phyloP scores from a whole-genome alignment of 192 early-diverging fungal genomes.

The Piromyces sp. region DNA sequence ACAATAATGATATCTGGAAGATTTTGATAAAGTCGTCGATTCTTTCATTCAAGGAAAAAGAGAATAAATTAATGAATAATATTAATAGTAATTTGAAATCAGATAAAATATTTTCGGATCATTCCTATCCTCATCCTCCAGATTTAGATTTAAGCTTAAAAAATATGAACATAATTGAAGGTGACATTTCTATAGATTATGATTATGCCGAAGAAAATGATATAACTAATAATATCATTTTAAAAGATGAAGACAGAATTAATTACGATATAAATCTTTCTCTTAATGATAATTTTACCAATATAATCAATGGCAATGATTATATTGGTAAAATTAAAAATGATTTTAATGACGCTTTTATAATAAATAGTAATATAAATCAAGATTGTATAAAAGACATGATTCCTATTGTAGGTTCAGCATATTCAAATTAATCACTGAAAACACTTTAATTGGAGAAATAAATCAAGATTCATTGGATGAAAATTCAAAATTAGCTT shows the following conservation, averaged over 20 bases:
- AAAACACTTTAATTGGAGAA: not conserved
- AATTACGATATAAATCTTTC: not conserved
- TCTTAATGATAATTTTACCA: too few relatives aligned
- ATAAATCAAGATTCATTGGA: not conserved
- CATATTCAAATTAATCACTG: not conserved
- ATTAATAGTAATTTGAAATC: not conserved
- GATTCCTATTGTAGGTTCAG: not conserved
- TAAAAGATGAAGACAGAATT: not conserved
- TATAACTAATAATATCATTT: not conserved
- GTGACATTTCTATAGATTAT: not conserved
- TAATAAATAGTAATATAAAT: too few relatives aligned
- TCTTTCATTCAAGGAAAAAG: not conserved
- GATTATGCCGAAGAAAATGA: not conserved
- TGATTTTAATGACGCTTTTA: too few relatives aligned
- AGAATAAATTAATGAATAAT: too few relatives aligned
- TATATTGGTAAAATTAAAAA: too few relatives aligned
- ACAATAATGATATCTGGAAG: not conserved
- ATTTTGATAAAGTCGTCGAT: not conserved
- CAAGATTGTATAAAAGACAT: too few relatives aligned
- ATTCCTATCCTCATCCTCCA: too few relatives aligned
- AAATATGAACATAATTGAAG: not conserved
- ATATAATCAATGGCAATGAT: too few relatives aligned
- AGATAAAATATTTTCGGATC: too few relatives aligned
- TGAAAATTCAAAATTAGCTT: not conserved
- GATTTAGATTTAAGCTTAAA: not conserved